A percentile compares a stretch with the other conserved stretches of the same genome.
Conservation (phyloP, 1,284 basidiomycete genomes). For the Heterobasidion annosum region DNA sequence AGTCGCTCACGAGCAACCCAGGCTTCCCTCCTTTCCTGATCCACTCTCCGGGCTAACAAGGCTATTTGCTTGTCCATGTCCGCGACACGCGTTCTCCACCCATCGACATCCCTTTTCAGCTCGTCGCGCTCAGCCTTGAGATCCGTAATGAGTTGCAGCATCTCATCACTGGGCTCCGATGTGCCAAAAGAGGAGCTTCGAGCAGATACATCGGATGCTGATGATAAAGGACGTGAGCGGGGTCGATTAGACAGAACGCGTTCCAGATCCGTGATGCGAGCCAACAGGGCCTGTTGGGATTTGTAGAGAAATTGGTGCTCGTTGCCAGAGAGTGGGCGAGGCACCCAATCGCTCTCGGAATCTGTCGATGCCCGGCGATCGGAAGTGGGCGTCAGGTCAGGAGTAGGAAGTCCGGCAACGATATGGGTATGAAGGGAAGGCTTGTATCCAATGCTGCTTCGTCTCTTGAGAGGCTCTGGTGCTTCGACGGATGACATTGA, state of each 20-base stretch:
- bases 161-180: conserved; percentile 55
- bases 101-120: conserved; percentile 67
- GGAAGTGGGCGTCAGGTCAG: conserved; percentile 60
- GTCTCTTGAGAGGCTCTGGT: conserved; percentile 17
- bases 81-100: conserved; percentile 60
- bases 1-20: conserved; percentile 66
- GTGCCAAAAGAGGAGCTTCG: conserved; percentile 6
- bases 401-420: conserved; percentile 50
- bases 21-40: conserved; percentile 61
- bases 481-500: conserved; percentile 10
- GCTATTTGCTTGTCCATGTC: conserved; percentile 57
- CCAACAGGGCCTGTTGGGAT: conserved; percentile 69
- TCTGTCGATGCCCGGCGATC: conserved; percentile 33
- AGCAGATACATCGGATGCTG: conserved; percentile 36
- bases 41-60: conserved; percentile 53
- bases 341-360: conserved; percentile 15
- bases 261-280: conserved; percentile 73
- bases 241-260: conserved; percentile 46
- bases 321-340: conserved; percentile 46
- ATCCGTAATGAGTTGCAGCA: conserved; percentile 63
- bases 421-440: conserved; percentile 31
- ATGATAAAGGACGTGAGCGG: conserved; percentile 43
- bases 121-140: conserved; percentile 74
- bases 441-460: conserved; percentile 70
- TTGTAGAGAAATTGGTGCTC: conserved; percentile 80